phyloP scores from a whole-genome alignment of 345 rosid species.

The Citrus sp. region DNA sequence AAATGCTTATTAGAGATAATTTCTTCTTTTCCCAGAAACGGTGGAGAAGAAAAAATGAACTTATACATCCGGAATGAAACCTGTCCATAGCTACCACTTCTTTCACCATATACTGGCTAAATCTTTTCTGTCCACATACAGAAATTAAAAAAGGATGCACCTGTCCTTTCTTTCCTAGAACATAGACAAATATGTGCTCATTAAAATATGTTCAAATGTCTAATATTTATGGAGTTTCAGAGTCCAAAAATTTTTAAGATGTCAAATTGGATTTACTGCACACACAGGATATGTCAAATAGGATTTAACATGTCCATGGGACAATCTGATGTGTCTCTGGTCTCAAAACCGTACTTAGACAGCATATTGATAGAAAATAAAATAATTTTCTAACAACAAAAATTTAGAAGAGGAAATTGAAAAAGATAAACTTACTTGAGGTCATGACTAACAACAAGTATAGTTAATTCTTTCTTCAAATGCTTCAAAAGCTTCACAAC shows the following conservation, averaged over 20 bases:
- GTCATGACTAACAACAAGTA: conserved; percentile 93
- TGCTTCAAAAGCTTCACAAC: conserved; percentile 80
- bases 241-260: too few relatives aligned
- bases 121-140: not conserved
- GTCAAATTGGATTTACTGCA: too few relatives aligned
- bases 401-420: conserved; percentile 10
- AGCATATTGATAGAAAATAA: not conserved
- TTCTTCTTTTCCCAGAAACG: not conserved
- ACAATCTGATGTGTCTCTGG: not conserved
- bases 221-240: not conserved
- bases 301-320: not conserved
- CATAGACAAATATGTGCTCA: too few relatives aligned
- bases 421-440: conserved; percentile 55
- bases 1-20: not conserved
- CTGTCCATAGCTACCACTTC: not conserved
- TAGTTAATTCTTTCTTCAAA: conserved; percentile 76
- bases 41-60: not conserved
- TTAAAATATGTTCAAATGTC: not conserved
- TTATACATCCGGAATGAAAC: not conserved
- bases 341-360: not conserved
- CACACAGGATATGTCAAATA: not conserved
- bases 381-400: not conserved
- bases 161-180: not conserved
- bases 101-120: not conserved
- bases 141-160: not conserved